These are phyloP conservation scores for Ogataea methylovora DNA, from an alignment of 805 yeast species.

Conservation along the genomic window DNA sequence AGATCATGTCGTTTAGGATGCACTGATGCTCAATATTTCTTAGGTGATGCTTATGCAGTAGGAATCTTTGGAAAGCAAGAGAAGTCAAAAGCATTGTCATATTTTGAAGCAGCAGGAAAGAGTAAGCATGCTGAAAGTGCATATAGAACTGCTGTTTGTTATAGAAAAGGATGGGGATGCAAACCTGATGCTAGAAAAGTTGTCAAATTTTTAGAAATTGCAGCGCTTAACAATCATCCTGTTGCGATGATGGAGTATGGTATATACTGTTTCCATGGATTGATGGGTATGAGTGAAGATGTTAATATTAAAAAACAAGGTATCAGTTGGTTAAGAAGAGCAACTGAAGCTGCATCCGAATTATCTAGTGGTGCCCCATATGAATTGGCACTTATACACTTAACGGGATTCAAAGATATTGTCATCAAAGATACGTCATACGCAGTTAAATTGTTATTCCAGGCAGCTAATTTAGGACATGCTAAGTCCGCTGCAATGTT, in stretches of 20 bases:
- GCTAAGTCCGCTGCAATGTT: slow-evolving; percentile 70
- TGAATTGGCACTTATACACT: slow-evolving; percentile 81
- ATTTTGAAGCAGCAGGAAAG: slow-evolving; percentile 87
- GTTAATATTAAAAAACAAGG: slow-evolving; percentile 75
- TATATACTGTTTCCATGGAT: slow-evolving; percentile 71
- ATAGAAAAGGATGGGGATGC: slow-evolving; percentile 91
- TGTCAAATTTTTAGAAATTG: slow-evolving; percentile 71
- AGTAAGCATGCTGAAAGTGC: slow-evolving; percentile 90
- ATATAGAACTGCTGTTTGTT: slow-evolving; percentile 84
- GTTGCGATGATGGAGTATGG: slow-evolving; percentile 97
- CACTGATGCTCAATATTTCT: slow-evolving; percentile 82
- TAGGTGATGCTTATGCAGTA: slow-evolving; percentile 85
- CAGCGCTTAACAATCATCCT: slow-evolving; percentile 88
- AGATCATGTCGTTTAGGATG: slow-evolving; percentile 73
- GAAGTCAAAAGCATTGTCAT: slow-evolving; percentile 61
- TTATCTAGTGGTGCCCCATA: slow-evolving; percentile 89
- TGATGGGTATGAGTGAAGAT: slow-evolving; percentile 72
- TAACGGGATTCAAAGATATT: slow-evolving; percentile 78
- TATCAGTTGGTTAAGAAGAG: slow-evolving; percentile 87
- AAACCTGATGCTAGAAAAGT: slow-evolving; percentile 84
- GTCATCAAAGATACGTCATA: slow-evolving; percentile 77
- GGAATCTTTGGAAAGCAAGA: slow-evolving; percentile 81
- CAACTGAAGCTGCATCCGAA: slow-evolving; percentile 77
- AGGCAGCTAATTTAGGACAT: slow-evolving; percentile 85
- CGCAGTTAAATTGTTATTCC: slow-evolving; percentile 78